Base-by-base conservation (phyloP, 2,329 filamentous ascomycete species). In the Pyrenophora seminiperda region DNA sequence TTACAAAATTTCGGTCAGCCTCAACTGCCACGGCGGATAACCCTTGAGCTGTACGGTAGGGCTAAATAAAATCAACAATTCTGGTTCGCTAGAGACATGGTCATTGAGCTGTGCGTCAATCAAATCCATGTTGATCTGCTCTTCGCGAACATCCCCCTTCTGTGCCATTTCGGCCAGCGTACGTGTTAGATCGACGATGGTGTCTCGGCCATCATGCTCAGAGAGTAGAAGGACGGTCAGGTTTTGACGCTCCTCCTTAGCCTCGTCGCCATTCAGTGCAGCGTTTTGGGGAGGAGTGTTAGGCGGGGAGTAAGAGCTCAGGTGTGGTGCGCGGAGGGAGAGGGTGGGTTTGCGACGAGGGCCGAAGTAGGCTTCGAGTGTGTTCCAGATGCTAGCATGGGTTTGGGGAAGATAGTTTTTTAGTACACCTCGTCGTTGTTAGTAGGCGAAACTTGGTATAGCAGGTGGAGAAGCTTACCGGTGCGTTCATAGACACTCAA, bases 161-260 rank as follows among this genome's bases (percentile, higher is more conserved):
- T 97, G 94, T 5, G 91, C 89, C 94, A 99, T 97, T 68, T 96
- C 90, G 5, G 93, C 85, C 17, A 99, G 80, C 1, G 95, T 97
- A 68, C 92, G 91, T 33, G 94, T 99, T 37, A 99, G 82, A 73
- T 99, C 94, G 32, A 99, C 92, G 56, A 99, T 84, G 3, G 93
- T 97, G 67, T 96, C 91, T 46, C 93, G 85, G 40, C 94, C 93
- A 64, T 99, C 94, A 47, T 93, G 88, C 30, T 86, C 84, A 11
- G 91, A 96, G 41, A 99, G 83, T 31, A 99, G 83, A 49, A 96
- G 83, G 14, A 97, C 74, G 3, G 80, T 82, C 14, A 87, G 72
- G 52, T 81, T 75, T 18, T 72, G 74, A 49, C 58, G 55, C 44
- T 53, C 36, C 43, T 56, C 41, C 34, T 68, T 67, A 17, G 65